Evolutionary conservation across 345 rosid species (phyloP).

Genomic region (Rhodamnia argentea): DNA sequence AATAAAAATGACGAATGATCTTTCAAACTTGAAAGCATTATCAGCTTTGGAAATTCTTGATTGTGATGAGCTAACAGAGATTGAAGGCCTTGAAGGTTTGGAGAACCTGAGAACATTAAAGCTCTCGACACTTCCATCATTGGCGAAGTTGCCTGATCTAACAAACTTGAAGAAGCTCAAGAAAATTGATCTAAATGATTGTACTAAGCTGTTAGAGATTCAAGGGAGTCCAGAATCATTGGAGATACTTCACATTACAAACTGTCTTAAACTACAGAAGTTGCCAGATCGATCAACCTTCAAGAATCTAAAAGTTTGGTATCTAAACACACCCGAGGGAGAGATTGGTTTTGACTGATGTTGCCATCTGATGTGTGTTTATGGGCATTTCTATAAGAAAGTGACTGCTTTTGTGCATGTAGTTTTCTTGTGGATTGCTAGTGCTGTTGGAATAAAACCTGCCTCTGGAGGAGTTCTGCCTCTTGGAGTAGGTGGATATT

Average conservation of each 20-base stretch:
- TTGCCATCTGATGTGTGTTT: too few relatives aligned
- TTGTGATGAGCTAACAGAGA: not conserved
- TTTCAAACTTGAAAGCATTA: not conserved
- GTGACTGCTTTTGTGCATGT: too few relatives aligned
- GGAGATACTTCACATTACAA: not conserved
- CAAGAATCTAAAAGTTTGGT: not conserved
- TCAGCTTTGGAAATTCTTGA: fast-evolving
- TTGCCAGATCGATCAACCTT: not conserved
- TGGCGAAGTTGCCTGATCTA: not conserved
- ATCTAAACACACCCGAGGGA: too few relatives aligned
- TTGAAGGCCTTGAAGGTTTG: not conserved
- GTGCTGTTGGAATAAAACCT: too few relatives aligned
- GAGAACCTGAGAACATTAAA: not conserved
- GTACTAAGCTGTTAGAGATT: not conserved
- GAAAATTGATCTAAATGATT: not conserved
- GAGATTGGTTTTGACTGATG: too few relatives aligned
- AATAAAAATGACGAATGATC: fast-evolving
- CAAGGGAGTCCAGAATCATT: not conserved
- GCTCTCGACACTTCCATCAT: fast-evolving
- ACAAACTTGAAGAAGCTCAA: not conserved
- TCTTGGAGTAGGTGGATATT: too few relatives aligned
- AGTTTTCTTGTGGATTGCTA: too few relatives aligned
- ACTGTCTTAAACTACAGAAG: not conserved
- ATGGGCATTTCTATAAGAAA: too few relatives aligned
- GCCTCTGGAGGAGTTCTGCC: too few relatives aligned